Percentiles rank a stretch among this genome's conserved stretches.
Conservation (phyloP, 805 yeast species). For the Candida adriatica region DNA sequence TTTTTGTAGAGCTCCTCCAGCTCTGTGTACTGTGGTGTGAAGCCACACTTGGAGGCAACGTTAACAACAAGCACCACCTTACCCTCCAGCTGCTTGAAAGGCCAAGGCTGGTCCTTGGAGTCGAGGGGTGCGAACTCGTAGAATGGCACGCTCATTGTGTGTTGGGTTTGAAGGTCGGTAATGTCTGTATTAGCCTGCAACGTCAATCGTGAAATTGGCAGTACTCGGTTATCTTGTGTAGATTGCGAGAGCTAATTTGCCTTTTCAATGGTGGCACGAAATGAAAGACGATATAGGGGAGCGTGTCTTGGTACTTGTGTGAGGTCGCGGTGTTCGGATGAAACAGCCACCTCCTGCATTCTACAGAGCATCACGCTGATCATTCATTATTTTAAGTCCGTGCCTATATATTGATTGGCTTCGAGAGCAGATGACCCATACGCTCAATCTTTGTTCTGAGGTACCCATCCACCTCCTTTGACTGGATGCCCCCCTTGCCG, state of each 20-base stretch:
- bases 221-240: no score
- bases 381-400: no score
- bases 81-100: constrained; percentile 59
- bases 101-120: constrained; percentile 50
- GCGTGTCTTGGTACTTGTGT: no score
- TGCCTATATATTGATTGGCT: constrained; percentile 30
- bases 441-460: constrained; percentile 89
- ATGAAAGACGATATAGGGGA: no score
- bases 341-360: no score
- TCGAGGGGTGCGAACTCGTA: constrained; percentile 62
- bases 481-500: constrained; percentile 55
- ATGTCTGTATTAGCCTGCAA: no score
- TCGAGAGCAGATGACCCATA: constrained; percentile 88
- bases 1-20: constrained; percentile 63
- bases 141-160: constrained; percentile 29
- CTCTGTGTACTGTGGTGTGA: constrained; percentile 74
- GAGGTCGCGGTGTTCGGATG: no score
- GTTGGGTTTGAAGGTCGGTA: no score
- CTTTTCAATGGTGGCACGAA: no score
- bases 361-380: no score
- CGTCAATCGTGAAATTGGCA: no score
- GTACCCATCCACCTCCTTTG: constrained; percentile 88
- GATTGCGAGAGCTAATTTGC: no score
- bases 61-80: constrained; percentile 80
- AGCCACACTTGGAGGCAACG: constrained; percentile 83